phyloP scores from a whole-genome alignment of 2,329 filamentous ascomycete species.

The Coniochaeta hoffmannii region DNA sequence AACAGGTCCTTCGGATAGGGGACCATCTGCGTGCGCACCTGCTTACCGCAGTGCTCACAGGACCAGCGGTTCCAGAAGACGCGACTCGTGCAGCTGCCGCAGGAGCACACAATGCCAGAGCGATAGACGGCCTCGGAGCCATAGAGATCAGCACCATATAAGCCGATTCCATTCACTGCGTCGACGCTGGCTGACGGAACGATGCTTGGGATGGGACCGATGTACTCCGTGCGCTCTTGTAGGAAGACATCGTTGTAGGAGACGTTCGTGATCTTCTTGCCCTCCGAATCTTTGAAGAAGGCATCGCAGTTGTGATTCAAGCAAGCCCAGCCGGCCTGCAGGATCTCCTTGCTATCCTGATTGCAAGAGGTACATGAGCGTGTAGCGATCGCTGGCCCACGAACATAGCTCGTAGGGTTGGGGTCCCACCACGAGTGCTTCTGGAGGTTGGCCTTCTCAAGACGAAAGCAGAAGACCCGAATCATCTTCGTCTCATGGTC shows the following conservation, averaged over 20 bases:
- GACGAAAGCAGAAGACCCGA: slow-evolving; percentile 45
- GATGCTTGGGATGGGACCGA: slow-evolving; percentile 28
- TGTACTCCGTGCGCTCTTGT: slow-evolving; percentile 38
- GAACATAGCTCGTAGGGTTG: slow-evolving; percentile 11
- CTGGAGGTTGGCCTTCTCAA: slow-evolving; percentile 53
- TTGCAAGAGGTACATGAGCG: slow-evolving; percentile 33
- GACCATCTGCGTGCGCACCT: background rate
- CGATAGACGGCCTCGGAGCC: slow-evolving; percentile 46
- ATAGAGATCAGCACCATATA: slow-evolving; percentile 23
- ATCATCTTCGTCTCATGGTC: slow-evolving; percentile 23
- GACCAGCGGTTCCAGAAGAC: slow-evolving; percentile 55
- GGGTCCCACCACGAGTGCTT: slow-evolving; percentile 52
- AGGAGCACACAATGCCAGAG: slow-evolving; percentile 62
- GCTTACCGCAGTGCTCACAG: slow-evolving; percentile 33
- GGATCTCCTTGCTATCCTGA: slow-evolving; percentile 27
- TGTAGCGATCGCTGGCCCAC: slow-evolving; percentile 1
- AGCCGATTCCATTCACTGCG: too few relatives aligned
- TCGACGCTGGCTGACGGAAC: slow-evolving; percentile 28
- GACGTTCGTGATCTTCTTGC: slow-evolving; percentile 12
- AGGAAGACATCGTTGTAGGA: slow-evolving; percentile 52
- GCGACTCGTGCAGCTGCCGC: slow-evolving; percentile 53
- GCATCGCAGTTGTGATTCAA: slow-evolving; percentile 32
- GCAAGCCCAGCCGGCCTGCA: slow-evolving; percentile 20
- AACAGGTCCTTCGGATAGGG: background rate
- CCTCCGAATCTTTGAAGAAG: slow-evolving; percentile 38